Evolutionary conservation across 495 filamentous ascomycete species (phyloP).

Genomic region (Talaromyces liani): DNA sequence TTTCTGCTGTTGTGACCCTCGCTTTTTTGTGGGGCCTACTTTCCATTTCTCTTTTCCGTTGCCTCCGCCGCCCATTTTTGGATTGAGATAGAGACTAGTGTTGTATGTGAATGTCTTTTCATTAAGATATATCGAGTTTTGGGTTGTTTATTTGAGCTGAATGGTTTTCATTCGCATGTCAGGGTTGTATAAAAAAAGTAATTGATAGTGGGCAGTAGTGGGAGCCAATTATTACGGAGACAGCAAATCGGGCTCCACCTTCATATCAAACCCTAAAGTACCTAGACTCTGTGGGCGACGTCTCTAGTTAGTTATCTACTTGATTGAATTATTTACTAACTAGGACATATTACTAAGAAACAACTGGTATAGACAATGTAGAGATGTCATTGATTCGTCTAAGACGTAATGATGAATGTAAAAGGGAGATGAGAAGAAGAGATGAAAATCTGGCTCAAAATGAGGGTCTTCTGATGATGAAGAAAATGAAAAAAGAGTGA

Average conservation of each 20-base stretch:
- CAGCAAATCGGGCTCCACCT: too few relatives aligned
- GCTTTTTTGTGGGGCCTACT: constrained; percentile 2
- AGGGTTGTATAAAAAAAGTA: not conserved
- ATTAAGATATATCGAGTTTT: not conserved
- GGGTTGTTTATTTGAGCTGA: not conserved
- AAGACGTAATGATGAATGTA: not conserved
- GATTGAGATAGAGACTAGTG: not conserved
- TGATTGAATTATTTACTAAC: too few relatives aligned
- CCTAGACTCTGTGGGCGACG: too few relatives aligned
- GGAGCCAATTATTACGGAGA: not conserved
- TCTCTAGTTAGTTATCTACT: too few relatives aligned
- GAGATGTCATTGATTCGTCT: constrained; percentile 8
- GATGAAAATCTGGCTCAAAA: not conserved
- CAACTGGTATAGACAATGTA: not conserved
- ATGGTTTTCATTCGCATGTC: not conserved
- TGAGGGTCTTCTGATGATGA: not conserved
- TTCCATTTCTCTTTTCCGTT: not conserved
- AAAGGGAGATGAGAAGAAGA: not conserved
- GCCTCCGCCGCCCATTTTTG: not conserved
- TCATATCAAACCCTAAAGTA: not conserved
- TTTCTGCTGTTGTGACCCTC: constrained; percentile 8
- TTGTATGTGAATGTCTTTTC: not conserved
- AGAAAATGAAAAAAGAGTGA: not conserved
- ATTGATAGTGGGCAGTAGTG: not conserved
- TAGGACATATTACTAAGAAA: too few relatives aligned